Base-by-base conservation (phyloP, 164 flowering plant species). In the Vitis cinerea region DNA sequence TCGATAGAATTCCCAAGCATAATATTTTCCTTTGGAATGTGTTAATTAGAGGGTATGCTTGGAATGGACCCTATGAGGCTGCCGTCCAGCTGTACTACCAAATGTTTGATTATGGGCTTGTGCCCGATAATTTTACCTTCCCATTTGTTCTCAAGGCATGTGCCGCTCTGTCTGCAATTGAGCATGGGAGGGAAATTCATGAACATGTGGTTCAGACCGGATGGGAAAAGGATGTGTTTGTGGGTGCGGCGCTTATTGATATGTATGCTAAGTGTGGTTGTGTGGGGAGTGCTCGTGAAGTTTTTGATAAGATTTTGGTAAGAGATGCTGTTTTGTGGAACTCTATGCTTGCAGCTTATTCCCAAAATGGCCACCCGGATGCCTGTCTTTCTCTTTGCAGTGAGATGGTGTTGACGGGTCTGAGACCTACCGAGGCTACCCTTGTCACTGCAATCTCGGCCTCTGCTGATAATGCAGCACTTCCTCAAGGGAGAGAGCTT, bases 91-190 rank as follows among this genome's bases (percentile, higher is more conserved):
- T 81, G 51, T 85, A 78, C 58, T 62, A 81, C 57, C 73, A 70
- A 57, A 72, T 83, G 86, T 62, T 81, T 52, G 83, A 79, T 50
- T 48, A 66, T 70, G 83, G 85, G 19, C 70, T 81, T 17, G 72
- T 60, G 59, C 86, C 88, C 9, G 83, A 83, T 70, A 83, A 79
- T 51, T 85, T 77, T 50, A 85, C 88, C 2, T 83, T 80, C 74
- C 88, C 86, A 0, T 83, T 83, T 71, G 86, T 83, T 15, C 83
- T 85, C 49, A 85, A 85, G 69, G 88, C 88, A 10, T 83, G 88
- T 49, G 67, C 88, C 3, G 75, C 77, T 1, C 82, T 83, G 31
- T 67, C 83, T 2, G 78, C 77, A 8, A 50, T 83, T 47, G 63
- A 71, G 29, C 74, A 75, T 63, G 88, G 88, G 54, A 66, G 76